These are phyloP conservation scores for Saccharomycopsis sp. DNA, from an alignment of 805 yeast species.

Conservation along the genomic window DNA sequence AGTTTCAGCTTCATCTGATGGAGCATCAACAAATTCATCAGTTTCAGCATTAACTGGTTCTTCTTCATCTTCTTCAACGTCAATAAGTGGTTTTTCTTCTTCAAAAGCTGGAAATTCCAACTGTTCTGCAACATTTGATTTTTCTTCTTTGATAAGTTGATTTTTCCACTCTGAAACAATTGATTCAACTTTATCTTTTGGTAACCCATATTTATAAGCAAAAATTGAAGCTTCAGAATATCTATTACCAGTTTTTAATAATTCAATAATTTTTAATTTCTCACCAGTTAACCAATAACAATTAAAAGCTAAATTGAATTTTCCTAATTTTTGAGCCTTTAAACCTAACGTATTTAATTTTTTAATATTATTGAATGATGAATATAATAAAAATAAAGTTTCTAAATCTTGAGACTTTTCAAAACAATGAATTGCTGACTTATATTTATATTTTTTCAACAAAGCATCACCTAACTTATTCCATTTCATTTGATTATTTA, in stretches of 20 bases:
- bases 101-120: slow-evolving; percentile 25
- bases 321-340: slow-evolving; percentile 61
- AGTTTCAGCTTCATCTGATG: too few species aligned
- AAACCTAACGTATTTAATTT: slow-evolving; percentile 56
- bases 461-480: slow-evolving; percentile 85
- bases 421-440: slow-evolving; percentile 71
- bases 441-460: slow-evolving; percentile 65
- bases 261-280: slow-evolving; percentile 45
- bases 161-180: slow-evolving; percentile 61
- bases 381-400: slow-evolving; percentile 69
- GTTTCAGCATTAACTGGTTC: too few species aligned
- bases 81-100: background rate
- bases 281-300: slow-evolving; percentile 85
- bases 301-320: slow-evolving; percentile 83
- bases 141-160: slow-evolving; percentile 39
- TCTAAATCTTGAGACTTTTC: slow-evolving; percentile 72
- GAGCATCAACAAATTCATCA: too few species aligned
- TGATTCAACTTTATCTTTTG: slow-evolving; percentile 32
- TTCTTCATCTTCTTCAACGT: background rate
- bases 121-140: slow-evolving; percentile 50
- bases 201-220: slow-evolving; percentile 57
- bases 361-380: slow-evolving; percentile 63
- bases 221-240: slow-evolving; percentile 79
- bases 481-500: slow-evolving; percentile 67
- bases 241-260: slow-evolving; percentile 60